Conservation (phyloP, 805 yeast species). For the Sungouiella thailandica region DNA sequence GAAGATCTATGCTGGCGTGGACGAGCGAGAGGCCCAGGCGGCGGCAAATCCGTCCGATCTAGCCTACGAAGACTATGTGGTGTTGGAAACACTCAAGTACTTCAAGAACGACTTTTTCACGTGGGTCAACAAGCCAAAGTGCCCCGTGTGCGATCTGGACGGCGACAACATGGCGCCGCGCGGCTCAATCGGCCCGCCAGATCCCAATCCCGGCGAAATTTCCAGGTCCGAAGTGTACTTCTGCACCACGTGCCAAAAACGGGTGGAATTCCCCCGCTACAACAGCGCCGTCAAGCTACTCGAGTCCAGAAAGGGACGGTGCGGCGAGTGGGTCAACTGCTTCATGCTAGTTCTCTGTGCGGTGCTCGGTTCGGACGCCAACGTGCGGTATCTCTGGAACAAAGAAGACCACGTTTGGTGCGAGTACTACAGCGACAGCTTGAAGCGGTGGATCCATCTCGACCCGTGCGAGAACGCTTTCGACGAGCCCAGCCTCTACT, state of each 20-base stretch:
- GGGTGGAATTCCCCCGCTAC: constrained; percentile 69
- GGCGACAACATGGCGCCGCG: constrained; percentile 32
- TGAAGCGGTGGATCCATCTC: constrained; percentile 76
- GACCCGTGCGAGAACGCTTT: constrained; percentile 86
- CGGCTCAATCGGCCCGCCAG: constrained; percentile 38
- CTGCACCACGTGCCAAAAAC: constrained; percentile 47
- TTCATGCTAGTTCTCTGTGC: constrained; percentile 68
- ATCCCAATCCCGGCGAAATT: constrained; percentile 39
- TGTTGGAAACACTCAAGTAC: constrained; percentile 28
- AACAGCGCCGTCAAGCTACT: constrained; percentile 62
- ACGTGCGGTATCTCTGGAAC: constrained; percentile 72
- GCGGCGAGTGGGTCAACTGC: constrained; percentile 95
- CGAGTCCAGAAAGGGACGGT: constrained; percentile 65
- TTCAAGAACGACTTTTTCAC: constrained; percentile 74
- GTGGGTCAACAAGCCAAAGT: constrained; percentile 75
- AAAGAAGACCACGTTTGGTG: constrained; percentile 96
- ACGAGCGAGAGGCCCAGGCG: constrained; percentile 32
- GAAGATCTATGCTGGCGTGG: constrained; percentile 56
- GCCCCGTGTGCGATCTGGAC: constrained; percentile 45
- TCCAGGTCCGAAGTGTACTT: constrained; percentile 57
- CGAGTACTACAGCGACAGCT: constrained; percentile 64
- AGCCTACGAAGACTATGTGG: constrained; percentile 33
- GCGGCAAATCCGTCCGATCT: constrained; percentile 9
- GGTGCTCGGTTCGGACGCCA: constrained; percentile 39
- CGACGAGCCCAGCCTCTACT: constrained; percentile 75